Base-by-base conservation (phyloP, 2,329 filamentous ascomycete species). In the Ophiocordyceps robertsii region DNA sequence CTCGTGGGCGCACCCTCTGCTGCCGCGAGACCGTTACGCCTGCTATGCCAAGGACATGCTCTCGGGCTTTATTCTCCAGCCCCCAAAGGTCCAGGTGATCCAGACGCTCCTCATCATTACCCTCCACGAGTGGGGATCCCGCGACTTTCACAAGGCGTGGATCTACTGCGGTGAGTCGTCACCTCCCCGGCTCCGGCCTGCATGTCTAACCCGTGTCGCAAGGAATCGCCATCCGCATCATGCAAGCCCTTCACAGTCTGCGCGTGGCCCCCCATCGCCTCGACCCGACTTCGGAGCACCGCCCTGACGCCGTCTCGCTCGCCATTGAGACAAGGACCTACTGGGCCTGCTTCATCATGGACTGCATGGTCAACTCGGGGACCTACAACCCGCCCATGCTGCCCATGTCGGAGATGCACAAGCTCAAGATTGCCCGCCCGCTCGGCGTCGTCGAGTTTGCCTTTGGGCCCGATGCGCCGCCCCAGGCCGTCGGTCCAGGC, bases 261-360 rank as follows among this genome's bases (percentile, higher is more conserved):
- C 47, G 54, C 3, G 54, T 56, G 0, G 53, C 56, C 3, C 49
- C 56, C 2, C 55, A 48, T 29, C 52, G 54, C 2, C 48, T 59
- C 4, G 56, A 60, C 31, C 48, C 51, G 0, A 48, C 48, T 3
- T 42, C 45, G 3, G 49, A 49, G n/a, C 43, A 43, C 4, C 43
- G 47, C 19, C 45, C 49, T 3, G 46, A 57, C 16, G 27, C 48
- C 29, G 33, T 54, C 7, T 50, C 53, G 4, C 48, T 52, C 0
- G 56, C 60, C 0, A 57, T 62, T 4, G 57, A 65, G 32, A 63
- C 61, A 3, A 50, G 65, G 1, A 66, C 65, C 0, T 67, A 65
- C 37, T 69, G 66, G 66, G 59, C 59, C 0, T 68, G 66, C 46
- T 67, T 67, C 42, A 59, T 69, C 29, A 61, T 69, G 55, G 65